Base-by-base conservation (phyloP, 2,329 filamentous ascomycete species). In the Dactylellina parvicollis region DNA sequence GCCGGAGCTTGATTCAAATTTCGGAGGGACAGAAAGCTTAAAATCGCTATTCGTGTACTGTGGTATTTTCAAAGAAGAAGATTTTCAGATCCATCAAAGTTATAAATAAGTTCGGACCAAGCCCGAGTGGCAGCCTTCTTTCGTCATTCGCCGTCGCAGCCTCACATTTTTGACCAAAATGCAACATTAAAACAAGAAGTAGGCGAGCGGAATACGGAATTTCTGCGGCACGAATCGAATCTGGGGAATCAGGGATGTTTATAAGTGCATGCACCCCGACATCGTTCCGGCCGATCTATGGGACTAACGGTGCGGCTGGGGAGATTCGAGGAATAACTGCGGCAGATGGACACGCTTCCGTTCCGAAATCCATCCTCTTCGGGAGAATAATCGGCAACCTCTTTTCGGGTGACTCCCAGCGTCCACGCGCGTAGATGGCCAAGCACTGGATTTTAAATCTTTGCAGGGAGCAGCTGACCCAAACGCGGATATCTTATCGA, bases 331-430 rank as follows among this genome's bases (percentile, higher is more conserved):
- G 69, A 73, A 66, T 60, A 66, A 73, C 55, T 73, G 32, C 60
- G 60, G 69, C 34, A 61, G 24, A 55, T n/a, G 22, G 38, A 40
- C 36, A n/a, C 36, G 16, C 42, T 44, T 7, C 10, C 16, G 18
- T 66, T 73, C 69, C 69, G 69, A 61, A 30, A 65, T 66, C 32
- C 5, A 30, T 46, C 55, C 61, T 47, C 24, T 56, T 73, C 69
- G 69, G 69, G 55, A 38, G 60, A 73, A 66, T 73, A 47, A 44
- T 73, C 69, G 69, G 69, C 44, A 56, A 47, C 38, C 36, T 16
- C 9, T 54, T 56, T 55, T 22, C n/a, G n/a, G 22, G 55, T 16
- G 40, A 28, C 7, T 34, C 14, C 14, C 30, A 34, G n/a, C 8
- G 38, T 16, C n/a, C n/a, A n/a, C n/a, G n/a, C n/a, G n/a, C n/a